A percentile compares a stretch with the other conserved stretches of the same genome.
Evolutionary conservation across 1,284 basidiomycete species (phyloP).

Genomic region (Tetrapyrgos nigripes): DNA sequence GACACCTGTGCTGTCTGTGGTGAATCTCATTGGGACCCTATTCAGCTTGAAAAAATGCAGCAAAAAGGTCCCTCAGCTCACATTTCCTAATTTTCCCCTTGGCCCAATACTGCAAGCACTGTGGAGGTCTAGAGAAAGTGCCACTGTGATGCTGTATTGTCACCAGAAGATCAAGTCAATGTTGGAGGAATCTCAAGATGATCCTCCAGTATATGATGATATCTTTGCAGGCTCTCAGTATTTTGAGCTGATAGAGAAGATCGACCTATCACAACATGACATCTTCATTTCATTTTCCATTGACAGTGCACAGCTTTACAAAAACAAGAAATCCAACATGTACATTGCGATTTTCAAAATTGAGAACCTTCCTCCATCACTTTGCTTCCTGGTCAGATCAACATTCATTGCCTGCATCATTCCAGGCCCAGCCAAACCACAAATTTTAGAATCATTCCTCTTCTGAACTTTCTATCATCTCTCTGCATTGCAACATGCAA

Average conservation of each 20-base stretch:
- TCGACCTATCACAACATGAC: slow-evolving; percentile 29
- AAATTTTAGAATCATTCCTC: slow-evolving; percentile 43
- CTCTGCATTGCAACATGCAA: slow-evolving; percentile 32
- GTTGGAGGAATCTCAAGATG: too few relatives aligned
- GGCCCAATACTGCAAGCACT: slow-evolving; percentile 45
- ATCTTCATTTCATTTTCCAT: slow-evolving; percentile 33
- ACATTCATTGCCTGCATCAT: slow-evolving; percentile 34
- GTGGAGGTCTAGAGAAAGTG: too few relatives aligned
- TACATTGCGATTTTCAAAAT: too few relatives aligned
- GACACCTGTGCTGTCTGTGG: slow-evolving; percentile 26
- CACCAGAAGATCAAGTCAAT: too few relatives aligned
- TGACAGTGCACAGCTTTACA: slow-evolving; percentile 42
- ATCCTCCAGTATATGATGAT: too few relatives aligned
- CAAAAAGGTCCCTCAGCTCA: slow-evolving; percentile 18
- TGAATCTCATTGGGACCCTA: slow-evolving; percentile 23
- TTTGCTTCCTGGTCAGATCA: slow-evolving; percentile 13
- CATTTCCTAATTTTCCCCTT: slow-evolving; percentile 41
- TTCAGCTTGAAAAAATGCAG: background rate
- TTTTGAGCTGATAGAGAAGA: slow-evolving; percentile 20
- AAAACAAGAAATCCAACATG: slow-evolving; percentile 35
- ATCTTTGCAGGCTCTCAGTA: too few relatives aligned
- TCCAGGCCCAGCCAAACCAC: slow-evolving; percentile 39
- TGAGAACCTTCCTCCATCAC: slow-evolving; percentile 26
- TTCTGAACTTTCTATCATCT: slow-evolving; percentile 40
- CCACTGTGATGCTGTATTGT: too few relatives aligned